Percentiles rank a stretch among this genome's conserved stretches.
phyloP scores from a whole-genome alignment of 176 grass and related monocot species.

The Bolboschoenus planiculmis region DNA sequence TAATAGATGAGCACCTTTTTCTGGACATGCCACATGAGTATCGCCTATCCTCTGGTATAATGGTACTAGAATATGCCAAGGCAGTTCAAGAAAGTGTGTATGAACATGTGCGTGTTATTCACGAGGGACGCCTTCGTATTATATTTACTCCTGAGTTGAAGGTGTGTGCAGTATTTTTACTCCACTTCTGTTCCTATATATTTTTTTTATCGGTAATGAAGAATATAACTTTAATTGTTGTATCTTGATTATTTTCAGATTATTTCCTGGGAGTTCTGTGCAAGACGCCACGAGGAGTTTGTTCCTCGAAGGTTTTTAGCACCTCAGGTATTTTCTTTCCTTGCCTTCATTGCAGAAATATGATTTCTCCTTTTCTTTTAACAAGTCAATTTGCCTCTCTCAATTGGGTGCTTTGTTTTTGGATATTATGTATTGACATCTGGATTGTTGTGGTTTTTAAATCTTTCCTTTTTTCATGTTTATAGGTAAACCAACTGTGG shows the following conservation, averaged over 20 bases:
- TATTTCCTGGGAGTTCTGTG: constrained; percentile 96
- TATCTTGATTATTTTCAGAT: constrained; percentile 44
- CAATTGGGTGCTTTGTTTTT: background rate
- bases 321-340: constrained; percentile 54
- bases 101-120: constrained; percentile 84
- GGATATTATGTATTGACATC: background rate
- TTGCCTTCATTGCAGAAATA: background rate
- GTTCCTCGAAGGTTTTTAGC: constrained; percentile 69
- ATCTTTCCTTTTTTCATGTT: constrained; percentile 14
- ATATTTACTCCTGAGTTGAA: constrained; percentile 96
- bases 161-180: constrained; percentile 31
- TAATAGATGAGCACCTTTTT: constrained; percentile 78
- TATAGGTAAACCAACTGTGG: constrained; percentile 69
- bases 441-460: background rate
- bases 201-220: background rate
- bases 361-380: background rate
- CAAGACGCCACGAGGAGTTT: constrained; percentile 74
- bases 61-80: constrained; percentile 84
- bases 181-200: background rate
- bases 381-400: background rate
- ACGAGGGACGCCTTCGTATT: constrained; percentile 80
- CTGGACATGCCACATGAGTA: constrained; percentile 80
- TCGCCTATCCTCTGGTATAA: constrained; percentile 60
- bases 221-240: constrained; percentile 21
- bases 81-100: constrained; percentile 89